These are phyloP conservation scores for Neofusicoccum laricinum DNA, from an alignment of 2,329 filamentous ascomycete species.

Conservation along the genomic window DNA sequence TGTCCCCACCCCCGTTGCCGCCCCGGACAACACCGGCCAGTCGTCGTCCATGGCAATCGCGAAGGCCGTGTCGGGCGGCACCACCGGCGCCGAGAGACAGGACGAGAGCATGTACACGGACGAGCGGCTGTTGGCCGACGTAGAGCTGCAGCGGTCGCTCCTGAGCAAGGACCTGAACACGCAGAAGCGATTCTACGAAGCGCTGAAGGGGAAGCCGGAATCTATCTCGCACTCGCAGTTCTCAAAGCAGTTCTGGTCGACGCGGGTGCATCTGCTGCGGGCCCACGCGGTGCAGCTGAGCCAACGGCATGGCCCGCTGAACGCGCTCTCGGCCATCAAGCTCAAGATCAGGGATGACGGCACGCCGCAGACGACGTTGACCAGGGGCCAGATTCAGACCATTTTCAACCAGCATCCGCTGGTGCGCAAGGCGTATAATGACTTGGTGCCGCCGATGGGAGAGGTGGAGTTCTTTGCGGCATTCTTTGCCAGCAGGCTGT, in stretches of 20 bases:
- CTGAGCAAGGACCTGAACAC: constrained; percentile 75
- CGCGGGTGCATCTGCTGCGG: constrained; percentile 77
- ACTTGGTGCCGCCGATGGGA: constrained; percentile 71
- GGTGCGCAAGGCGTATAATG: constrained; percentile 86
- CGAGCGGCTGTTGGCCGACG: constrained; percentile 70
- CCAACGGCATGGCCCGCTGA: constrained; percentile 87
- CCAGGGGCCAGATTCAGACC: constrained; percentile 85
- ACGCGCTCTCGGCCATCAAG: constrained; percentile 88
- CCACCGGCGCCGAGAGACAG: constrained; percentile 48
- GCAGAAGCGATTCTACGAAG: constrained; percentile 83
- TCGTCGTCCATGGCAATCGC: constrained; percentile 77
- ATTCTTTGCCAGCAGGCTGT: constrained; percentile 87
- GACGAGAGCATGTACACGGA: constrained; percentile 76
- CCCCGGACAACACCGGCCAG: constrained; percentile 41
- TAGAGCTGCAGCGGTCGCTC: constrained; percentile 81
- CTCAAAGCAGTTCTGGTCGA: constrained; percentile 92
- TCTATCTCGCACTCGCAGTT: constrained; percentile 78
- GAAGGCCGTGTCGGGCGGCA: constrained; percentile 58
- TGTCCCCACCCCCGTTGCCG: constrained; percentile 27
- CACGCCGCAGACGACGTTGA: constrained; percentile 58
- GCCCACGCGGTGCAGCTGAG: constrained; percentile 85
- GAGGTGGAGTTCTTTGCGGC: constrained; percentile 79
- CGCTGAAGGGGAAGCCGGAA: constrained; percentile 77
- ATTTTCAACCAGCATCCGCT: constrained; percentile 93
- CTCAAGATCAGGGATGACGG: constrained; percentile 72